phyloP scores from a whole-genome alignment of 2,329 filamentous ascomycete genomes.

The Pyrenochaeta sp. region DNA sequence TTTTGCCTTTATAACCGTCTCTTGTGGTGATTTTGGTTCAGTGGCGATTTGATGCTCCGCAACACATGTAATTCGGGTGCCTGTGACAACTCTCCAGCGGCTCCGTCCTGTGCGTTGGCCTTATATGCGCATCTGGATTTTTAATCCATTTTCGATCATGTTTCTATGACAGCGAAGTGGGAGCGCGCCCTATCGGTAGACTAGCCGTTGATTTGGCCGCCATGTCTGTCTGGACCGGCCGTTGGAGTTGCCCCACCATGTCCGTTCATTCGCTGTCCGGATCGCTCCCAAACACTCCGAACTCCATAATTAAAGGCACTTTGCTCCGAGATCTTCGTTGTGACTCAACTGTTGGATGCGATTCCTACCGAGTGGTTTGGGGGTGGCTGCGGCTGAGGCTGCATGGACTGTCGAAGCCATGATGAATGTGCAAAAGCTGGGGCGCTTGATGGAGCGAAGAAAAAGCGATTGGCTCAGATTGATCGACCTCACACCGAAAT shows the following conservation, averaged over 20 bases:
- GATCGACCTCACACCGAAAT: no score
- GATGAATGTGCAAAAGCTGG: neutral
- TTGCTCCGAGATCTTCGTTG: neutral
- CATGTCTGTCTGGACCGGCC: neutral
- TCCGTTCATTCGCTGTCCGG: neutral
- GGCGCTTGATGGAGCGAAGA: neutral
- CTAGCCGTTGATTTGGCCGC: neutral
- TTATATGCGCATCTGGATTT: slow-evolving; percentile 7
- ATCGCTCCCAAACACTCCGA: neutral
- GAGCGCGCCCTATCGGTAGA: neutral
- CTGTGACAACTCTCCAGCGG: no score
- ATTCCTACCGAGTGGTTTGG: neutral
- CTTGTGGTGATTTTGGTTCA: no score
- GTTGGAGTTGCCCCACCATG: neutral
- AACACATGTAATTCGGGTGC: no score
- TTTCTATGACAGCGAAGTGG: neutral
- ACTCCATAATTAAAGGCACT: neutral
- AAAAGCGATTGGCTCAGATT: neutral
- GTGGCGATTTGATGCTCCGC: no score
- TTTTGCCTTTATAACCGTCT: slow-evolving; percentile 9
- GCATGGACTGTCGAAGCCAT: neutral
- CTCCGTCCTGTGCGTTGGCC: neutral
- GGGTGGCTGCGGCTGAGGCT: neutral
- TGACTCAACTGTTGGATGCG: neutral
- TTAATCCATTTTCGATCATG: slow-evolving; percentile 10